Evolutionary conservation across 2,329 filamentous ascomycete species (phyloP).

Genomic region (Cylindrodendrum hubeiense): DNA sequence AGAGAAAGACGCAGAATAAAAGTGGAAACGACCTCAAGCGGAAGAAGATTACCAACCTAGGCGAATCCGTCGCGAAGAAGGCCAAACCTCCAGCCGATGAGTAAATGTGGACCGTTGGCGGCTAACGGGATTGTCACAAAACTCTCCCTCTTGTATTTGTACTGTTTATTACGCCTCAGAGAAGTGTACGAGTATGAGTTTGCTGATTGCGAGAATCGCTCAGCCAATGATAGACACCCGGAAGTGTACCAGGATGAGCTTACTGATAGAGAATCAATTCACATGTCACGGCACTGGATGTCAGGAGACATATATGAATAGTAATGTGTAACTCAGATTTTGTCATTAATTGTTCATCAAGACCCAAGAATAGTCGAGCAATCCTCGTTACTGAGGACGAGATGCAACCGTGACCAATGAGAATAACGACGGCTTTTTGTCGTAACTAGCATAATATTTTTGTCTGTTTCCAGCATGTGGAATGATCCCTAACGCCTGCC

Average conservation of each 20-base stretch:
- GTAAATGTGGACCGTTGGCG: not conserved
- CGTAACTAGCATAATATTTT: not conserved
- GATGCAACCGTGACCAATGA: not conserved
- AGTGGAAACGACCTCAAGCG: conserved; percentile 41
- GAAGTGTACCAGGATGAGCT: too few species aligned
- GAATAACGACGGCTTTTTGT: not conserved
- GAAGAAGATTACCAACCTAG: conserved; percentile 25
- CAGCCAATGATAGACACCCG: too few species aligned
- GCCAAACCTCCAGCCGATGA: not conserved
- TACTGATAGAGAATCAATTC: too few species aligned
- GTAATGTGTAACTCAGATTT: not conserved
- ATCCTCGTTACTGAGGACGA: not conserved
- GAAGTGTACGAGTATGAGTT: too few species aligned
- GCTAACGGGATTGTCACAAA: too few species aligned
- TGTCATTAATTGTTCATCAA: not conserved
- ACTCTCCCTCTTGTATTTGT: too few species aligned
- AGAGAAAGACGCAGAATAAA: conserved; percentile 42
- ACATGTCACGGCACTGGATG: not conserved
- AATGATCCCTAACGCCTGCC: not conserved
- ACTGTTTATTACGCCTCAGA: too few species aligned
- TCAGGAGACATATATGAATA: not conserved
- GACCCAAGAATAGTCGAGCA: not conserved
- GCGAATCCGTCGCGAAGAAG: conserved; percentile 24
- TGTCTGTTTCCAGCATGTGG: not conserved
- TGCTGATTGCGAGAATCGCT: too few species aligned